These are phyloP conservation scores for Cyclotella kingstonii DNA, from an alignment of 108 stramenopile genomes.

Conservation along the genomic window DNA sequence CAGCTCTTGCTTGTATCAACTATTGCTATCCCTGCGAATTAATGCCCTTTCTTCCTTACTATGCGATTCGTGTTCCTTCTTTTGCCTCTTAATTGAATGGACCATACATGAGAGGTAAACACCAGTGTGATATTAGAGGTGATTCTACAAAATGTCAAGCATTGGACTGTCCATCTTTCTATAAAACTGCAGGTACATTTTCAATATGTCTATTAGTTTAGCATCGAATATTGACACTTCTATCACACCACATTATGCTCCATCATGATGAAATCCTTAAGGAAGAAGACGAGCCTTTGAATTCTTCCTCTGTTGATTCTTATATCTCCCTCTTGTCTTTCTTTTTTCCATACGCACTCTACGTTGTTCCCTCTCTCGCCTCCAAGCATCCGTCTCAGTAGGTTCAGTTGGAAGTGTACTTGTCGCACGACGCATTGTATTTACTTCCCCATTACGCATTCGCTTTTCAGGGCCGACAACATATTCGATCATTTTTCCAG, in stretches of 20 bases:
- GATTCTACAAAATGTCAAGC: too few relatives aligned
- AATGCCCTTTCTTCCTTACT: too few relatives aligned
- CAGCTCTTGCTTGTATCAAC: too few relatives aligned
- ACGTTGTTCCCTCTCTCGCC: conserved; percentile 27
- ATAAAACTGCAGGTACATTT: too few relatives aligned
- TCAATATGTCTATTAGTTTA: too few relatives aligned
- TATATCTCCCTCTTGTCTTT: conserved; percentile 39
- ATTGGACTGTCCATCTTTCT: too few relatives aligned
- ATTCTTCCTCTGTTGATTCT: conserved; percentile 51
- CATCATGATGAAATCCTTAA: neutral
- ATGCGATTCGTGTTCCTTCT: too few relatives aligned
- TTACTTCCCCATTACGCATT: conserved; percentile 34
- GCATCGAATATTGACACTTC: too few relatives aligned
- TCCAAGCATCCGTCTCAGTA: conserved; percentile 9
- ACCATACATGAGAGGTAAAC: too few relatives aligned
- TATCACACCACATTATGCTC: neutral
- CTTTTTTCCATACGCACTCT: conserved; percentile 35
- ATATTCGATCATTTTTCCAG: conserved; percentile 73
- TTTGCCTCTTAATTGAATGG: too few relatives aligned
- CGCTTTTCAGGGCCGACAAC: conserved; percentile 51
- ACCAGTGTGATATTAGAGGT: too few relatives aligned
- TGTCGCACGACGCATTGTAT: conserved; percentile 46
- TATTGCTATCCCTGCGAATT: too few relatives aligned
- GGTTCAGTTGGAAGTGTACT: conserved; percentile 11
- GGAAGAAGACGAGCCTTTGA: conserved; percentile 17